phyloP scores from a whole-genome alignment of 1,284 basidiomycete species.

The Schizopora paradoxa region DNA sequence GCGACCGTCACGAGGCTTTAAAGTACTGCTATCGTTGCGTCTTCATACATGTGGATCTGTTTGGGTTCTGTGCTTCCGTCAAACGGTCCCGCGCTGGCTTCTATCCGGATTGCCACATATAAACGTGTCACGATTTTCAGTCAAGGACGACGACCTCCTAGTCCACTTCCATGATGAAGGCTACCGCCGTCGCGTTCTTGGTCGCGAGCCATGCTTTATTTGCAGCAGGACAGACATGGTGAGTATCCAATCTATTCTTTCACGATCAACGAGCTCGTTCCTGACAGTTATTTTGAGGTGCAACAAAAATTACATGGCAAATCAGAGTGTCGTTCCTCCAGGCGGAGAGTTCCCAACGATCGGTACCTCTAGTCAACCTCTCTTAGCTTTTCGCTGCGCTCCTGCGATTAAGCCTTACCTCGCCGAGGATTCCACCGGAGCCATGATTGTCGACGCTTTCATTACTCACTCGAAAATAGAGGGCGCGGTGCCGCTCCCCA shows the following conservation, averaged over 20 bases:
- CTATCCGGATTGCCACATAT: background rate
- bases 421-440: conserved; percentile 38
- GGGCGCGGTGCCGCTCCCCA: conserved; percentile 44
- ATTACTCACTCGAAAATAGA: conserved; percentile 45
- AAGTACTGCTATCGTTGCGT: background rate
- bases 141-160: background rate
- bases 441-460: conserved; percentile 54
- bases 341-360: conserved; percentile 57
- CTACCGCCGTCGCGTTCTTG: background rate
- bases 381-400: conserved; percentile 62
- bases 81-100: background rate
- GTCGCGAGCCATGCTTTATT: background rate
- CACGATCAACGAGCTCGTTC: too few relatives aligned
- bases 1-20: too few relatives aligned
- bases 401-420: conserved; percentile 67
- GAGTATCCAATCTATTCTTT: too few relatives aligned
- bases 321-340: conserved; percentile 45
- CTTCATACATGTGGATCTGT: background rate
- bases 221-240: background rate
- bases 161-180: background rate
- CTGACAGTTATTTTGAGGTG: too few relatives aligned
- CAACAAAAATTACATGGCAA: conserved; percentile 58
- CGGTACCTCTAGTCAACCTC: conserved; percentile 39
- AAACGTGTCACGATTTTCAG: background rate
- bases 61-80: background rate